Evolutionary conservation across 441 rosid species (phyloP).

Genomic region (Flueggea neowawraea): DNA sequence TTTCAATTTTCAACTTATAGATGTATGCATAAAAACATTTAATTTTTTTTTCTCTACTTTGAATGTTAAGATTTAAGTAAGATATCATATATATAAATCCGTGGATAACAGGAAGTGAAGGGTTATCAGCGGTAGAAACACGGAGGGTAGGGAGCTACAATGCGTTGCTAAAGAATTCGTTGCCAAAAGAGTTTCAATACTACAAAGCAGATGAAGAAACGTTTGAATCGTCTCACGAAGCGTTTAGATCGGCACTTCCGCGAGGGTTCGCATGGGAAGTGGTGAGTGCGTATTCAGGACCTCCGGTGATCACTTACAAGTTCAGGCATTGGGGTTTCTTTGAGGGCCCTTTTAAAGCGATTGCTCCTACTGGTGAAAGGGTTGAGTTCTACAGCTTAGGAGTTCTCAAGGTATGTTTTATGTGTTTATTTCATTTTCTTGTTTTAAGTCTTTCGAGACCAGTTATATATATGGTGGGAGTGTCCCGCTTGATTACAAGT

Average conservation of each 20-base stretch:
- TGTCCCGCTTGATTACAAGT: no score
- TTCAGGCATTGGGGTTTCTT: constrained; percentile 92
- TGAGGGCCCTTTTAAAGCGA: constrained; percentile 72
- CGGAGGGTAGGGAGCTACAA: constrained; percentile 64
- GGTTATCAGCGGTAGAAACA: constrained; percentile 60
- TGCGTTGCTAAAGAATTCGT: constrained; percentile 55
- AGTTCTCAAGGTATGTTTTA: constrained; percentile 39
- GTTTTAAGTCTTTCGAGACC: no score
- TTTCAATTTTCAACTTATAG: no score
- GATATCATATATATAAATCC: no score
- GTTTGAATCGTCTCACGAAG: constrained; percentile 68
- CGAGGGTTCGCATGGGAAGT: constrained; percentile 87
- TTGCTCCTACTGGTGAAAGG: constrained; percentile 62
- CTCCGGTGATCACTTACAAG: constrained; percentile 58
- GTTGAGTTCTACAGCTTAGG: constrained; percentile 52
- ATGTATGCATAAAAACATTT: no score
- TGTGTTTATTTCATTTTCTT: neutral
- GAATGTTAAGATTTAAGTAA: no score
- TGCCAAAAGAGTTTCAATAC: constrained; percentile 55
- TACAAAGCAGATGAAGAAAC: constrained; percentile 68
- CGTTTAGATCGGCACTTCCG: constrained; percentile 61
- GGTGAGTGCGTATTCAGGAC: constrained; percentile 51
- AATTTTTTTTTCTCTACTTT: no score
- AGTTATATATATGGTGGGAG: no score
- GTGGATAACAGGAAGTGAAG: constrained; percentile 61